phyloP scores from a whole-genome alignment of 2,329 filamentous ascomycete species.

The Exutisphaerella laricina region DNA sequence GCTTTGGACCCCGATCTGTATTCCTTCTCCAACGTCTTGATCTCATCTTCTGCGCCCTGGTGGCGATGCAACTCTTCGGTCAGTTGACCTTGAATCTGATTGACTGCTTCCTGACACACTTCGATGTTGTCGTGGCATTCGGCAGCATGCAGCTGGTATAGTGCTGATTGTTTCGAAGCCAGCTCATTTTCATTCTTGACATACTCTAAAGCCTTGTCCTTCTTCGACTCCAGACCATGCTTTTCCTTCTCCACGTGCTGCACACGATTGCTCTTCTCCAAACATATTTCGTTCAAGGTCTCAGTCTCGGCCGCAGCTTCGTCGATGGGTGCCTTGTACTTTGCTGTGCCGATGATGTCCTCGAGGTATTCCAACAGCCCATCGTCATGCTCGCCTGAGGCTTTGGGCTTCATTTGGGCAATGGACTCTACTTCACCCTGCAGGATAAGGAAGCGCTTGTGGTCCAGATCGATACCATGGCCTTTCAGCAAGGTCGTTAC shows the following conservation, averaged over 20 bases:
- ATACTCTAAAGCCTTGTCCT: conserved; percentile 84
- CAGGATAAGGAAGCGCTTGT: conserved; percentile 95
- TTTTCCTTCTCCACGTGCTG: conserved; percentile 98
- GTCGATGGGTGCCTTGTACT: conserved; percentile 96
- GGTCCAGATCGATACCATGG: conserved; percentile 88
- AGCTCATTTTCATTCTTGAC: conserved; percentile 93
- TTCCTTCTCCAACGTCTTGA: conserved; percentile 80
- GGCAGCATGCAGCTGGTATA: conserved; percentile 87
- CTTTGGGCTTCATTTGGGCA: conserved; percentile 98
- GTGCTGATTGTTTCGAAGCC: conserved; percentile 76
- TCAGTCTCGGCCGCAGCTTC: conserved; percentile 88
- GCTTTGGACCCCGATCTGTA: conserved; percentile 80
- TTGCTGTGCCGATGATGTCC: conserved; percentile 97
- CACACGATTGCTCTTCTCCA: conserved; percentile 91
- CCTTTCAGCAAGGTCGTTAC: conserved; percentile 84
- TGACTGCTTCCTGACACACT: conserved; percentile 83
- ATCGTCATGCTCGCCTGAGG: conserved; percentile 89
- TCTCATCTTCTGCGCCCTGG: conserved; percentile 79
- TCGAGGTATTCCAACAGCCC: conserved; percentile 94
- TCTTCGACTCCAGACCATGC: conserved; percentile 88
- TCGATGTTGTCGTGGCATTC: conserved; percentile 84
- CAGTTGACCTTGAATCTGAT: conserved; percentile 82
- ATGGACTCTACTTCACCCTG: conserved; percentile 99
- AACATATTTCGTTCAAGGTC: conserved; percentile 84
- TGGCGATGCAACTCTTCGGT: conserved; percentile 88